Base-by-base conservation (phyloP, 1,284 basidiomycete genomes). In the Meripilus lineatus region DNA sequence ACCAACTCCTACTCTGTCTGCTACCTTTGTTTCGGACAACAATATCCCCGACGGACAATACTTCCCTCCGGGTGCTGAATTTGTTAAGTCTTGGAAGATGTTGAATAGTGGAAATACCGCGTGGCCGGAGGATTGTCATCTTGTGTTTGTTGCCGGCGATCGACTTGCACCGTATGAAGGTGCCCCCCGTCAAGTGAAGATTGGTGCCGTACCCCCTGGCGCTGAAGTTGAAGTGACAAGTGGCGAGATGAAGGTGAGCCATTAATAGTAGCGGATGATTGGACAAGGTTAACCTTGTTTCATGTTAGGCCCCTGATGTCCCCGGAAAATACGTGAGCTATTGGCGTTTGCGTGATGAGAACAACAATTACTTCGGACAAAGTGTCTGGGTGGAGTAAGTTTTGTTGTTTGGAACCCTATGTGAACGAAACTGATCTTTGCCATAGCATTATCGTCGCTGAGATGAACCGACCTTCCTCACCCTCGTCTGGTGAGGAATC, bases 41-140 rank as follows among this genome's bases (percentile, higher is more conserved):
- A 89, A 84, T 38, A 79, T 89, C 38, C 69, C 75, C 7, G 84
- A 87, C 55, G 88, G 89, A 1, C 84, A 89, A 54, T 64, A 79
- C 28, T 84, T 92, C 55, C 84, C 87, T 34, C 81, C 88, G 5
- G 89, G 89, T 34, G 87, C 86, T 0, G 85, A 87, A 59, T 92
- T 92, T 55, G 76, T 88, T 41, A 91, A 92, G 64, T 77, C 77
- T 18, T 92, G 89, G 89, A 69, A 71, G 45, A 72, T 92, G 68
- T 54, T 69, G 33, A 92, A 91, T 55, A 72, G 72, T 48, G 81
- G 88, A 10, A 55, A 56, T 13, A 49, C 62, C 5, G 72, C 78
- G 22, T 92, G 89, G 89, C 84, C 87, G 1, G 69, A 71, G 32
- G 63, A 66, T 7, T 88, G 86, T 1, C 70, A 78, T 53, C 59